Evolutionary conservation across 2,329 filamentous ascomycete species (phyloP).

Genomic region (Ophiocordyceps camponoti-floridani): DNA sequence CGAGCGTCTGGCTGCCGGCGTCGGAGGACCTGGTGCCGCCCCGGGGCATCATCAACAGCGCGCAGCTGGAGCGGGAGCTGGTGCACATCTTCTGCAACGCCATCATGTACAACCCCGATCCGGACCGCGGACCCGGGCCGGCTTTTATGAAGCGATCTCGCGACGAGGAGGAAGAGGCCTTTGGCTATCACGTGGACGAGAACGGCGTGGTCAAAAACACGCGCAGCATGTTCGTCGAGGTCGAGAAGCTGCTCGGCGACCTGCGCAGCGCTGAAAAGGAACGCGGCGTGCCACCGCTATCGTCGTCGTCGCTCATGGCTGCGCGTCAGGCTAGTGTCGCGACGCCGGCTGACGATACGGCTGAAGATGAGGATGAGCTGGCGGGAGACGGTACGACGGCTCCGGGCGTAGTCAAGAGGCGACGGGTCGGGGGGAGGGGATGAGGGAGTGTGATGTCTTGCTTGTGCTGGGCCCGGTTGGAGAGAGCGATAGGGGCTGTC

Average conservation of each 20-base stretch:
- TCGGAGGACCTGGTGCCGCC: conserved; percentile 68
- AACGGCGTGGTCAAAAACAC: conserved; percentile 80
- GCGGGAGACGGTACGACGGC: conserved; percentile 20
- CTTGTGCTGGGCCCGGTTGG: neutral
- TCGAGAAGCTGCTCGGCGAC: conserved; percentile 60
- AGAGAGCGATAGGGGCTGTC: no score
- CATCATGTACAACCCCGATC: conserved; percentile 93
- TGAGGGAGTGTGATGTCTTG: neutral
- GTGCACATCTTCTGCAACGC: conserved; percentile 97
- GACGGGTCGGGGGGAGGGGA: conserved; percentile 12
- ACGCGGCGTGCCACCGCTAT: conserved; percentile 16
- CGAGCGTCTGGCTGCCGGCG: conserved; percentile 46
- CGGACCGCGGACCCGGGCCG: conserved; percentile 49
- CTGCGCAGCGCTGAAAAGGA: conserved; percentile 58
- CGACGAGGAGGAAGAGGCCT: conserved; percentile 26
- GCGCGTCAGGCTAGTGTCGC: conserved; percentile 19
- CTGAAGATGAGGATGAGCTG: conserved; percentile 30
- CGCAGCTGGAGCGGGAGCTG: conserved; percentile 81
- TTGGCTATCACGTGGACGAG: conserved; percentile 55
- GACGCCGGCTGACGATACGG: conserved; percentile 25
- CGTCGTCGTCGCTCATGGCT: conserved; percentile 3
- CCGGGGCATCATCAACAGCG: conserved; percentile 79
- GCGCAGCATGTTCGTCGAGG: conserved; percentile 74
- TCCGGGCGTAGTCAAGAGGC: conserved; percentile 15
- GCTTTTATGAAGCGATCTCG: conserved; percentile 32